Evolutionary conservation across 1,284 basidiomycete genomes (phyloP).

Genomic region (Papiliotrema nemorosa): DNA sequence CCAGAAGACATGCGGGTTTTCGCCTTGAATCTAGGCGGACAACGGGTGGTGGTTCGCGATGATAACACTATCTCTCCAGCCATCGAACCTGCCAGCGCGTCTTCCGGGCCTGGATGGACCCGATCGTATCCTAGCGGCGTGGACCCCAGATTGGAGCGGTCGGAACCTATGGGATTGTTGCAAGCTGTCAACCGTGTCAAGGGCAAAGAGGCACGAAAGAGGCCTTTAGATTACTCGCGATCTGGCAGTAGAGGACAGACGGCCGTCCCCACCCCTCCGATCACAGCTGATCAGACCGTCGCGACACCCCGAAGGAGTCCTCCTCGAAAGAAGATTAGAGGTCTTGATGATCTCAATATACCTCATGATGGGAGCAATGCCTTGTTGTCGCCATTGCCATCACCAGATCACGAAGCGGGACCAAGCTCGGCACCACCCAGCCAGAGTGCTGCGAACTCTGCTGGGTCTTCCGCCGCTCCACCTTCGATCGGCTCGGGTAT

Average conservation of each 20-base stretch:
- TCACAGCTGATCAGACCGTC: slow-evolving; percentile 10
- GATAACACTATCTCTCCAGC: slow-evolving; percentile 19
- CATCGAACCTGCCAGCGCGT: neutral
- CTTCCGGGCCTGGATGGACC: slow-evolving; percentile 25
- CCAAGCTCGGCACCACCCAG: slow-evolving; percentile 7
- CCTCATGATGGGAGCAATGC: slow-evolving; percentile 15
- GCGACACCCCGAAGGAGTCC: slow-evolving; percentile 23
- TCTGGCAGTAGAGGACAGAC: slow-evolving; percentile 9
- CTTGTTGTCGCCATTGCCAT: slow-evolving; percentile 33
- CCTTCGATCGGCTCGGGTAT: slow-evolving; percentile 36
- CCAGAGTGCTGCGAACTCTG: no score
- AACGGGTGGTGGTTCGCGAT: slow-evolving; percentile 41
- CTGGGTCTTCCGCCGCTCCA: slow-evolving; percentile 6
- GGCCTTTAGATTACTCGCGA: slow-evolving; percentile 22
- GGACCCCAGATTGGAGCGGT: neutral
- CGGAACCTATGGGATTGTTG: slow-evolving; percentile 20
- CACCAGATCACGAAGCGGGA: slow-evolving; percentile 29
- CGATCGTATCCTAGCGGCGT: slow-evolving; percentile 4
- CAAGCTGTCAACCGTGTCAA: slow-evolving; percentile 25
- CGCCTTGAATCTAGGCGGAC: slow-evolving; percentile 37
- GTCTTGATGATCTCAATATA: slow-evolving; percentile 22
- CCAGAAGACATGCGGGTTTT: slow-evolving; percentile 44
- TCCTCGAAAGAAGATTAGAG: slow-evolving; percentile 42
- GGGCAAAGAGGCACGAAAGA: slow-evolving; percentile 35
- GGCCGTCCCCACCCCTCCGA: slow-evolving; percentile 15